These are phyloP conservation scores for Trichoderma sp. DNA, from an alignment of 2,329 filamentous ascomycete genomes.

Conservation along the genomic window DNA sequence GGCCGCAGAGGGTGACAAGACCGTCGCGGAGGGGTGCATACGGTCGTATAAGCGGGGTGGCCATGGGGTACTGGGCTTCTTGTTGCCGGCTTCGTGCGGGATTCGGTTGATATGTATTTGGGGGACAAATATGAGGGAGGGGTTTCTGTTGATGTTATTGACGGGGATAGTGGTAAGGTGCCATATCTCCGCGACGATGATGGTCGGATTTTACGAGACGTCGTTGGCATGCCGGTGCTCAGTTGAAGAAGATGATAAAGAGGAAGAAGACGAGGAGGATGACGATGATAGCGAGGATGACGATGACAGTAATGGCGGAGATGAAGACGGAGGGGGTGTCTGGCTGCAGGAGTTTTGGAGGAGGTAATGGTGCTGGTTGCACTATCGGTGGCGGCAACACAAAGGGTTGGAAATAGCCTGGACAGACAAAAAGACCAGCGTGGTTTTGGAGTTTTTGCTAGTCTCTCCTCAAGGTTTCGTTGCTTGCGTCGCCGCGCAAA, in stretches of 20 bases:
- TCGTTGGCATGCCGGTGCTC: constrained; percentile 41
- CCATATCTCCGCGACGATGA: constrained; percentile 57
- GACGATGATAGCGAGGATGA: constrained; percentile 26
- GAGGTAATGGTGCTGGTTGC: not conserved
- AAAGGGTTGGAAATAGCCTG: not conserved
- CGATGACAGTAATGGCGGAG: not conserved
- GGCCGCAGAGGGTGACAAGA: constrained; percentile 50
- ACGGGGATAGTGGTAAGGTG: constrained; percentile 39
- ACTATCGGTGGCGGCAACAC: not conserved
- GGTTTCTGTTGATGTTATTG: not conserved
- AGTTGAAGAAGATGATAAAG: constrained; percentile 29
- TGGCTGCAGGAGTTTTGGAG: not conserved
- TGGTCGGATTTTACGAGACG: constrained; percentile 51
- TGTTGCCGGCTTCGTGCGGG: constrained; percentile 74
- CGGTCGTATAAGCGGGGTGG: constrained; percentile 78
- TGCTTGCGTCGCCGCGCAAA: not conserved
- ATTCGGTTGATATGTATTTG: constrained; percentile 16
- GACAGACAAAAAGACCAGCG: not conserved
- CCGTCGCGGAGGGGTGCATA: constrained; percentile 73
- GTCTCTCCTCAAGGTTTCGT: not conserved
- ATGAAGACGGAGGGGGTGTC: constrained; percentile 14
- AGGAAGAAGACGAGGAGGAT: constrained; percentile 19
- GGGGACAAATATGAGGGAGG: not conserved
- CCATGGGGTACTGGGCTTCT: constrained; percentile 91
- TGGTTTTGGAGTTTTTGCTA: not conserved